Conservation (phyloP, 192 early-diverging fungal species). For the Backusella sp. region DNA sequence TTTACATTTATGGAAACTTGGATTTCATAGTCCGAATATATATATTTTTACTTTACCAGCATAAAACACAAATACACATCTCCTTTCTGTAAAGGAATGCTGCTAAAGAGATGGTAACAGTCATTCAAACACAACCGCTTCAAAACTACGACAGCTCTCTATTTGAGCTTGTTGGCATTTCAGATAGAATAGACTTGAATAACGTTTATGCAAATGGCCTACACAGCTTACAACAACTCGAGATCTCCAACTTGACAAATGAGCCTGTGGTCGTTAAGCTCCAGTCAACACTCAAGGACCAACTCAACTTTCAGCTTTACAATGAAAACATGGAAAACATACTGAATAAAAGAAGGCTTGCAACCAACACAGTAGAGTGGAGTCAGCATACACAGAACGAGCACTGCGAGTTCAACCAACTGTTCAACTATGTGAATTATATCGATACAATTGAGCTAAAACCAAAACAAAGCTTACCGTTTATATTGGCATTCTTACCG, state of each 20-base stretch:
- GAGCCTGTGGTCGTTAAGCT: constrained; percentile 63
- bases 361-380: constrained; percentile 62
- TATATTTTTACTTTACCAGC: neutral
- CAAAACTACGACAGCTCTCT: neutral
- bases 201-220: constrained; percentile 81
- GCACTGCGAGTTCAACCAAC: constrained; percentile 74
- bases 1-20: neutral
- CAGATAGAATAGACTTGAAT: constrained; percentile 55
- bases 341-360: constrained; percentile 26
- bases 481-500: constrained; percentile 83
- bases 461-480: constrained; percentile 60
- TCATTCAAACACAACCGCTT: neutral
- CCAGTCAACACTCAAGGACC: constrained; percentile 71
- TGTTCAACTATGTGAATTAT: constrained; percentile 91
- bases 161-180: neutral
- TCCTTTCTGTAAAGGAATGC: constrained; percentile 1
- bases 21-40: neutral
- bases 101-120: neutral
- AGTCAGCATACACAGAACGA: constrained; percentile 44
- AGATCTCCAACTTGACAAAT: constrained; percentile 65
- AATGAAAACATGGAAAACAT: constrained; percentile 78
- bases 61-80: neutral
- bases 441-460: constrained; percentile 65
- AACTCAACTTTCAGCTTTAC: constrained; percentile 81
- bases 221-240: constrained; percentile 69